Percentiles rank a stretch among this genome's conserved stretches.
Evolutionary conservation across 73 alveolate species (phyloP).

Genomic region (Paramecium tetraurelia): DNA sequence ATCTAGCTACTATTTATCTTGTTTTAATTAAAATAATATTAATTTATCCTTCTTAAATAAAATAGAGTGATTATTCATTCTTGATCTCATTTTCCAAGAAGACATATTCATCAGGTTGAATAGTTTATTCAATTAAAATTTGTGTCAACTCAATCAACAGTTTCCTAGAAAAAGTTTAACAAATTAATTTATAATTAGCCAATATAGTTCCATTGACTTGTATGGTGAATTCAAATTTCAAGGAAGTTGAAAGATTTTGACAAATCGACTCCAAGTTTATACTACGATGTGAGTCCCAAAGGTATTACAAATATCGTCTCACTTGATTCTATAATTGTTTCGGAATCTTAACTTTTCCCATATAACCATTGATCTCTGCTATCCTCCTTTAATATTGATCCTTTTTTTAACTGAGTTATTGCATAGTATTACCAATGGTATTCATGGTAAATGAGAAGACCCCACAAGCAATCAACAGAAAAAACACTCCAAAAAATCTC

Average conservation of each 20-base stretch:
- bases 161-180: not conserved
- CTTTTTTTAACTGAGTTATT: constrained; percentile 13
- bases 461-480: constrained; percentile 49
- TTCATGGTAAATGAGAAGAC: constrained; percentile 65
- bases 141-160: constrained; percentile 59
- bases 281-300: constrained; percentile 31
- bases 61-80: constrained; percentile 72
- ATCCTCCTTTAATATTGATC: not conserved
- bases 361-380: not conserved
- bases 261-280: not conserved
- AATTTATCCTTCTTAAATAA: constrained; percentile 83
- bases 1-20: not conserved
- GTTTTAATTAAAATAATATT: constrained; percentile 60
- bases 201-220: not conserved
- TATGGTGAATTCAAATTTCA: not conserved
- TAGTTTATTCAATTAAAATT: constrained; percentile 76
- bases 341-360: constrained; percentile 46
- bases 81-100: constrained; percentile 83
- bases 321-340: constrained; percentile 45
- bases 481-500: constrained; percentile 63
- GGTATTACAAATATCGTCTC: constrained; percentile 55
- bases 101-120: constrained; percentile 81
- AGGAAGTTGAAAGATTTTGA: not conserved
- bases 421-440: constrained; percentile 61
- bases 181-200: not conserved